Base-by-base conservation (phyloP, 2,329 filamentous ascomycete genomes). In the Dactylellina parvicollis region DNA sequence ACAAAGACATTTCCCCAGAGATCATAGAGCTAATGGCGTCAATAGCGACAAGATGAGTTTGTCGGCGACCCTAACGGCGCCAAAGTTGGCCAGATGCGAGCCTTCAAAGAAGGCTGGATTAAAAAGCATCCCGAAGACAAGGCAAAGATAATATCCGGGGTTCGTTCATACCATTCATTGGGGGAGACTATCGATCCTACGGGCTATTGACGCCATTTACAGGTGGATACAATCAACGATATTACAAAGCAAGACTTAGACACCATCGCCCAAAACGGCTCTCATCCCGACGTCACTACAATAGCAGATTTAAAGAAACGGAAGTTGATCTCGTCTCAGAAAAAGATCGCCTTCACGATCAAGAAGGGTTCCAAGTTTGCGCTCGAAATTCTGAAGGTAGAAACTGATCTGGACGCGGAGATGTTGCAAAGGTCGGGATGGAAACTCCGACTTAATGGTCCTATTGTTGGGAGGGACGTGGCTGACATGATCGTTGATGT, bases 351-450 rank as follows among this genome's bases (percentile, higher is more conserved):
- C 80, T 99, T 95, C 86, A 90, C 87, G 77, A 88, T 96, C 72
- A 84, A 84, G 72, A 97, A 97, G 84, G 95, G 92, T 0, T 83
- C 88, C 73, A 96, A 96, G 81, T 99, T 92, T 80, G 91, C 92
- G 44, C 87, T 90, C 52, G 90, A 96, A 82, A 91, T 98, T 76
- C 86, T 90, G 47, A 92, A 96, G 82, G 93, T 98, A 83, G 92
- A 96, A 82, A 97, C 95, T 44, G 95, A 99, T 80, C 84, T 99
- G 79, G 98, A 95, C 9, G 90, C 89, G 57, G 95, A 99, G 67
- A 96, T 99, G 91, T 84, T 99, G 76, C 84, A 89, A 49, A 90
- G 85, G 76, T 82, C 65, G 36, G 66, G 28, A 26, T 46, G 44
- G 52, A 32, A 52, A 40, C 52, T 38, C 54, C 34, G 44, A 26